Conservation (phyloP, 2,329 filamentous ascomycete genomes). For the Verticillium klebahnii region DNA sequence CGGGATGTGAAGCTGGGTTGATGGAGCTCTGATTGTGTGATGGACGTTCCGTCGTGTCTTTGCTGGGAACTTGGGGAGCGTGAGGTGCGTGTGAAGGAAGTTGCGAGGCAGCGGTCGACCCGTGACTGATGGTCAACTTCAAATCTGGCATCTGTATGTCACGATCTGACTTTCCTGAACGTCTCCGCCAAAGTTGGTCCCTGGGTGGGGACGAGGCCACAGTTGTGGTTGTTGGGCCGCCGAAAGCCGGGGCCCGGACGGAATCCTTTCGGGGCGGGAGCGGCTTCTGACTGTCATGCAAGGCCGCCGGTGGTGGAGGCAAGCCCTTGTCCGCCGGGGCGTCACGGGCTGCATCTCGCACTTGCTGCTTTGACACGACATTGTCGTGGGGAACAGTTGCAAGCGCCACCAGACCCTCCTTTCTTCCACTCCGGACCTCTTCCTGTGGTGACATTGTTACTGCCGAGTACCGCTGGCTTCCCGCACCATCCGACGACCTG, state of each 20-base stretch:
- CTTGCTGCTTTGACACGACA: not conserved
- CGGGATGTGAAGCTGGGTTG: not conserved
- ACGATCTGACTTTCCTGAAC: conserved; percentile 44
- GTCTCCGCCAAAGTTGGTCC: conserved; percentile 42
- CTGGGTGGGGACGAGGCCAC: conserved; percentile 22
- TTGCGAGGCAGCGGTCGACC: conserved; percentile 39
- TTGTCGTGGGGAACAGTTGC: conserved; percentile 6
- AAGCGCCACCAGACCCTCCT: conserved; percentile 3
- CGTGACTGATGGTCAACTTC: conserved; percentile 43
- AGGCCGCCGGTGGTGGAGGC: conserved; percentile 6
- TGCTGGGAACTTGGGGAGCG: conserved; percentile 5
- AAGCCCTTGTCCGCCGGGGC: conserved; percentile 4
- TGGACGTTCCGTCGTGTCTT: not conserved
- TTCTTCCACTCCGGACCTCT: conserved; percentile 11
- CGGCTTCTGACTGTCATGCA: not conserved
- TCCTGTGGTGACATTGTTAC: conserved; percentile 9
- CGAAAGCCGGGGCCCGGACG: conserved; percentile 9
- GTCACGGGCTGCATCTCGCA: not conserved
- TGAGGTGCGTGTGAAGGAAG: conserved; percentile 6
- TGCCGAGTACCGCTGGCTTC: conserved; percentile 18
- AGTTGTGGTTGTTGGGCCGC: conserved; percentile 13
- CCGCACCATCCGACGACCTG: conserved; percentile 34
- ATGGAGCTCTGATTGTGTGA: not conserved
- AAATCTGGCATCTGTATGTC: conserved; percentile 42
- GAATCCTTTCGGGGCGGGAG: conserved; percentile 10